These are phyloP conservation scores for Priceomyces haplophilus DNA, from an alignment of 805 yeast genomes.

Conservation along the genomic window DNA sequence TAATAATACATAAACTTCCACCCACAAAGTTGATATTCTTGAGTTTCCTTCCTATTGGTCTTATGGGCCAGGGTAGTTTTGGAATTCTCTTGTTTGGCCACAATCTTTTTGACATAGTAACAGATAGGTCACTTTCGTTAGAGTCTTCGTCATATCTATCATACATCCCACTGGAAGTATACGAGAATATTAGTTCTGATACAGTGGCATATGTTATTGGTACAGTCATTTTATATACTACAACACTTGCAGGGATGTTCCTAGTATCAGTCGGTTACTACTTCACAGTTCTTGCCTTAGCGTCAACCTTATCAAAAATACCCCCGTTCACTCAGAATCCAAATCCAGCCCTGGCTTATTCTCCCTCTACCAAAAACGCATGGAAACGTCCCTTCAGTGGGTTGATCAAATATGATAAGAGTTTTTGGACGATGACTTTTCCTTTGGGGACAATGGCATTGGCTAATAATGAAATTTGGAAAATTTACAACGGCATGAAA, in stretches of 20 bases:
- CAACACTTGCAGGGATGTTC: constrained; percentile 40
- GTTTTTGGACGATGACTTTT: constrained; percentile 76
- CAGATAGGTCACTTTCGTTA: constrained; percentile 12
- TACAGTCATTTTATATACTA: constrained; percentile 10
- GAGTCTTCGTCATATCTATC: constrained; percentile 17
- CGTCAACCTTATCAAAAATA: constrained; percentile 42
- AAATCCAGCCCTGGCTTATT: constrained; percentile 17
- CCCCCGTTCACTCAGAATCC: constrained; percentile 31
- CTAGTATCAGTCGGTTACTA: constrained; percentile 57
- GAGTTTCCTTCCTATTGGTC: constrained; percentile 77
- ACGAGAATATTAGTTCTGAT: constrained; percentile 9
- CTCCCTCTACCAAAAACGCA: constrained; percentile 1
- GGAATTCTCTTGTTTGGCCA: constrained; percentile 57
- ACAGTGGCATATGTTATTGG: constrained; percentile 14
- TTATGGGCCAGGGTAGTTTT: constrained; percentile 81
- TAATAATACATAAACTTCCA: constrained; percentile 60
- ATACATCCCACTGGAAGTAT: constrained; percentile 12
- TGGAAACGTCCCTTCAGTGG: constrained; percentile 12
- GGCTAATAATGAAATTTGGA: constrained; percentile 52
- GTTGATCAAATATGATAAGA: constrained; percentile 16
- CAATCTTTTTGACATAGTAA: constrained; percentile 28
- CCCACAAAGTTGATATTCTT: constrained; percentile 53
- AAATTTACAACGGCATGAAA: constrained; percentile 40
- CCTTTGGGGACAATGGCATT: constrained; percentile 82
- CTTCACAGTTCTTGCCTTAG: constrained; percentile 36